A percentile compares a stretch with the other conserved stretches of the same genome.
phyloP scores from a whole-genome alignment of 2,329 filamentous ascomycete genomes.

The Xylaria sp. region DNA sequence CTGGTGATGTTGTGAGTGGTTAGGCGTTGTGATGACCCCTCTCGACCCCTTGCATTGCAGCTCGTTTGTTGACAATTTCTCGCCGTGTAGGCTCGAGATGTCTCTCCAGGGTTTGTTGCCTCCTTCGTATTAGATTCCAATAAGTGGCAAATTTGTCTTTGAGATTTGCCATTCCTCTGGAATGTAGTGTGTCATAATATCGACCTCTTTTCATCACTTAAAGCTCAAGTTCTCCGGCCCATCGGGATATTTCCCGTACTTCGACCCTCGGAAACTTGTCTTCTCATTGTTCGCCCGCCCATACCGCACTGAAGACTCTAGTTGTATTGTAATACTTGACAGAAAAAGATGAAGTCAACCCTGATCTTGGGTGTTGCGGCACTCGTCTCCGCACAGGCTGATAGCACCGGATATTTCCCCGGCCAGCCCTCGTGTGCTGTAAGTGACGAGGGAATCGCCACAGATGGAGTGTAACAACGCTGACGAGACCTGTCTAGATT shows the following conservation, averaged over 20 bases:
- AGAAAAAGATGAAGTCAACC: slow-evolving; percentile 29
- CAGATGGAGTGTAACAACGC: neutral
- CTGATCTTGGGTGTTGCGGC: slow-evolving; percentile 24
- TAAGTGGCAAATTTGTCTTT: neutral
- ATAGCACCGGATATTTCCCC: slow-evolving; percentile 27
- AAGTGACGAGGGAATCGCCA: slow-evolving; percentile 16
- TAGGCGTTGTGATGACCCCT: neutral
- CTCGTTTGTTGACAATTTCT: neutral
- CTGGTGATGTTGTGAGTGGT: slow-evolving; percentile 3
- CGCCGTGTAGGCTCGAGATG: neutral
- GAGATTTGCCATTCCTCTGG: neutral
- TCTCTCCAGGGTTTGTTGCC: slow-evolving; percentile 2
- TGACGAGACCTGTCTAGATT: slow-evolving; percentile 30
- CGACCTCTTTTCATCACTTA: neutral
- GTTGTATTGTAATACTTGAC: neutral
- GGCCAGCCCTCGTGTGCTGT: slow-evolving; percentile 36
- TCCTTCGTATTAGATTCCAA: neutral
- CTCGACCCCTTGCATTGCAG: slow-evolving; percentile 7
- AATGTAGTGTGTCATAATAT: neutral
- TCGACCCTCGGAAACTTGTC: neutral
- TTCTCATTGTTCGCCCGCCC: neutral
- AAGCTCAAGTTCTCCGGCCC: neutral
- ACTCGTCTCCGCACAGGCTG: slow-evolving; percentile 30
- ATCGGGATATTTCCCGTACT: neutral
- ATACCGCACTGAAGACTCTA: neutral